Conservation (phyloP, 805 yeast genomes). For the Starmera caribaea region DNA sequence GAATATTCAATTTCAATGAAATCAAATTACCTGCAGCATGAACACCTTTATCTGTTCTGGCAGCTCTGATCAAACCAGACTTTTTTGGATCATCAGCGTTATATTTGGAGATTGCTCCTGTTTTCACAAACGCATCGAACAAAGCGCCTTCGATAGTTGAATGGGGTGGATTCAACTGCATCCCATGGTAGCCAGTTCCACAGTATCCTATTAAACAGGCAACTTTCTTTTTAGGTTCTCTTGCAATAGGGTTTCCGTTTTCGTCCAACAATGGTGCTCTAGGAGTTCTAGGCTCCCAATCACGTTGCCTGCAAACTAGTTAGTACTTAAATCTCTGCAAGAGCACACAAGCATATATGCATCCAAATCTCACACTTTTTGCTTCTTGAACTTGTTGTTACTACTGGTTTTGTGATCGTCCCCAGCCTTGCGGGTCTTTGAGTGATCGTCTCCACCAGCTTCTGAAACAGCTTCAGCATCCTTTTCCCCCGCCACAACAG, state of each 20-base stretch:
- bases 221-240: constrained; percentile 82
- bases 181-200: constrained; percentile 94
- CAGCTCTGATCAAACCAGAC: constrained; percentile 79
- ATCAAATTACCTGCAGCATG: constrained; percentile 96
- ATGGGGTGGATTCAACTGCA: constrained; percentile 86
- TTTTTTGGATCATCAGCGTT: constrained; percentile 85
- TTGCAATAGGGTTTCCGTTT: constrained; percentile 50
- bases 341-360: too few relatives aligned
- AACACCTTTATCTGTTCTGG: constrained; percentile 90
- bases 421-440: constrained; percentile 18
- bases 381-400: constrained; percentile 12
- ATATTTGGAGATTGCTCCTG: constrained; percentile 83
- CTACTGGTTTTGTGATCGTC: constrained; percentile 5
- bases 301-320: constrained; percentile 8
- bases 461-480: too few relatives aligned
- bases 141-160: constrained; percentile 87
- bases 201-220: constrained; percentile 90
- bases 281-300: constrained; percentile 8
- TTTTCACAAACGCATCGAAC: constrained; percentile 70
- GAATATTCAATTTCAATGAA: constrained; percentile 74
- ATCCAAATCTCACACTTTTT: constrained; percentile 14
- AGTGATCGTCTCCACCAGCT: too few relatives aligned
- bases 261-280: constrained; percentile 36
- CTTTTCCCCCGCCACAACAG: too few relatives aligned
- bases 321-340: constrained; percentile 1